Evolutionary conservation across 73 alveolate genomes (phyloP).

Genomic region (Effrenium voratum): DNA sequence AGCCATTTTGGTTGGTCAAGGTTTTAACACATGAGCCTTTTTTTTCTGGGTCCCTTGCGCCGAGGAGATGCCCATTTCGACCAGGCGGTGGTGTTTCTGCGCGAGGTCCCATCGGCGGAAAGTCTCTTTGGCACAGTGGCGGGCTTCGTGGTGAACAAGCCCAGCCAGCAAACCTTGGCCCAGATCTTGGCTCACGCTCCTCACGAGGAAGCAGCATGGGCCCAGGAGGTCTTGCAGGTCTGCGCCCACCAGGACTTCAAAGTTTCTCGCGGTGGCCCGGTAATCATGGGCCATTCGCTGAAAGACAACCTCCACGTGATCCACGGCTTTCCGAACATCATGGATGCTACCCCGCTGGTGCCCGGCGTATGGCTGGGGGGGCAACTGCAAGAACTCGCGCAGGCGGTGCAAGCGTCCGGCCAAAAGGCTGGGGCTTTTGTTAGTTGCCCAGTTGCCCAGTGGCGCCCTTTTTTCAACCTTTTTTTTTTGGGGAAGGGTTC

Average conservation of each 20-base stretch:
- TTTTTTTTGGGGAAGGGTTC: no score
- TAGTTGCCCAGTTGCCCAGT: no score
- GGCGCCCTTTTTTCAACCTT: no score
- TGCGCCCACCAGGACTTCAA: neutral
- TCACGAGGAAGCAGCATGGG: conserved; percentile 41
- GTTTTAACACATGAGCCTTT: no score
- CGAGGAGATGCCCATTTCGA: conserved; percentile 43
- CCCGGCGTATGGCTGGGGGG: conserved; percentile 71
- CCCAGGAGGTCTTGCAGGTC: neutral
- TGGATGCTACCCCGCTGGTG: neutral
- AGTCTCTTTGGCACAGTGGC: neutral
- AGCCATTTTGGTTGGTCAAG: no score
- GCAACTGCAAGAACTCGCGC: neutral
- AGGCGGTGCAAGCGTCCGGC: no score
- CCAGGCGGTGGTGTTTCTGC: conserved; percentile 11
- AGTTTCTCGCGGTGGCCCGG: neutral
- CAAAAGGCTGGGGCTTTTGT: no score
- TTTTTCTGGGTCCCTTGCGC: no score
- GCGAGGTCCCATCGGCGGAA: neutral
- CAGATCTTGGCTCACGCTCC: conserved; percentile 5
- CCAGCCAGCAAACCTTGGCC: neutral
- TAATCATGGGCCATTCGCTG: neutral
- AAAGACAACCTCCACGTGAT: neutral
- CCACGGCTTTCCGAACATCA: neutral
- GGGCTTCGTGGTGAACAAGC: conserved; percentile 55